These are phyloP conservation scores for Aspergillus sp. DNA, from an alignment of 2,329 filamentous ascomycete species.

Conservation along the genomic window DNA sequence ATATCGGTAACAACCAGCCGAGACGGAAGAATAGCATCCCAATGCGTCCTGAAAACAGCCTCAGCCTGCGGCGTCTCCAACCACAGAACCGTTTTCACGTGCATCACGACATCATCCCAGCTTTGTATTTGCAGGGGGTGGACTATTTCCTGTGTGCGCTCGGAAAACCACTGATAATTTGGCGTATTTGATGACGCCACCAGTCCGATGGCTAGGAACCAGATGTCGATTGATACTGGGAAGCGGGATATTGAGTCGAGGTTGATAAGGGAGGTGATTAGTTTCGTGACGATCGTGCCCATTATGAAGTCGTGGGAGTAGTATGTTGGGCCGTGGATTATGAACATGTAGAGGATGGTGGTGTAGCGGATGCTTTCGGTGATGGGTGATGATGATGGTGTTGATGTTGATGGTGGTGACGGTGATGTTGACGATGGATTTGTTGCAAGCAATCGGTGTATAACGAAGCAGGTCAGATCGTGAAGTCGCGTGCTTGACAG, in stretches of 20 bases:
- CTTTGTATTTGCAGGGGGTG: constrained; percentile 12
- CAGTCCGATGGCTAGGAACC: constrained; percentile 47
- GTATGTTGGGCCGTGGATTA: constrained; percentile 56
- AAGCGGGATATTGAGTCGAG: constrained; percentile 11
- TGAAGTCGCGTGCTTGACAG: constrained; percentile 49
- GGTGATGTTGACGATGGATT: not conserved
- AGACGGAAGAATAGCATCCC: constrained; percentile 17
- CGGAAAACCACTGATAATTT: constrained; percentile 20
- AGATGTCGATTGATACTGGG: constrained; percentile 36
- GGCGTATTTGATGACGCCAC: constrained; percentile 24
- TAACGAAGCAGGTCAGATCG: constrained; percentile 56
- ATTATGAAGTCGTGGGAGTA: constrained; percentile 52
- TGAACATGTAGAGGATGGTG: constrained; percentile 54
- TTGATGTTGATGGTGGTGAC: too few relatives aligned
- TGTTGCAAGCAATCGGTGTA: constrained; percentile 49
- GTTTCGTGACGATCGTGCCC: constrained; percentile 33
- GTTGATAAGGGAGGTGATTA: constrained; percentile 32
- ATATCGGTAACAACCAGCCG: not conserved
- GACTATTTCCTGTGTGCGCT: constrained; percentile 11
- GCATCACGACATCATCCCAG: constrained; percentile 13
- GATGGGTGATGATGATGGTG: constrained; percentile 18
- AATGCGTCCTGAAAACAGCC: constrained; percentile 19
- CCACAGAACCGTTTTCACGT: constrained; percentile 23
- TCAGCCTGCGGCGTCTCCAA: constrained; percentile 18
- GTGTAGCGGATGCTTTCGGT: constrained; percentile 51